Percentiles rank a stretch among this genome's conserved stretches.
phyloP scores from a whole-genome alignment of 306 rosid species.

The Potentilla sterilis region DNA sequence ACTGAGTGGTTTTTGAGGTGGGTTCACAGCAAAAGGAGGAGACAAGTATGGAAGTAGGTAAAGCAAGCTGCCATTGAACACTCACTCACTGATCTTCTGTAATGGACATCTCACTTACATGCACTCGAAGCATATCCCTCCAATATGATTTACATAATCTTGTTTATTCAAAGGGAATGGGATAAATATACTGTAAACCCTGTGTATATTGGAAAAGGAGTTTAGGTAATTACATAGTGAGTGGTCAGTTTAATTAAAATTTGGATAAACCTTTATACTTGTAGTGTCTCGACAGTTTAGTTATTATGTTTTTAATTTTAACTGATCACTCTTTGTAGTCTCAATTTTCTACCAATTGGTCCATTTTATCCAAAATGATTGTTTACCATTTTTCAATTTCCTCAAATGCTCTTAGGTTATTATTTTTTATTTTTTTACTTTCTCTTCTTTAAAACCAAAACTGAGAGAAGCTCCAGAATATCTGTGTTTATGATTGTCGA shows the following conservation, averaged over 20 bases:
- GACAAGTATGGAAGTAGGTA: constrained; percentile 56
- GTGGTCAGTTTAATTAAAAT: not conserved
- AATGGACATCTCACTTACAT: constrained; percentile 65
- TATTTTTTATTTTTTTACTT: no score
- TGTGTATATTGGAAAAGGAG: not conserved
- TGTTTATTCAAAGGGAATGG: not conserved
- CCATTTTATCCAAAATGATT: no score
- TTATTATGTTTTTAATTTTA: no score
- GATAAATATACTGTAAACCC: not conserved
- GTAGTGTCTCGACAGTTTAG: no score
- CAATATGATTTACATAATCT: not conserved
- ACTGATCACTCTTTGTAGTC: no score
- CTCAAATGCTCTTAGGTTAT: no score
- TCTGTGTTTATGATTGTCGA: no score
- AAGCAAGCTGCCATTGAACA: constrained; percentile 36
- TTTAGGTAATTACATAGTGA: not conserved
- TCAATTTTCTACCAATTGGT: no score
- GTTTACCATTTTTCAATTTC: no score
- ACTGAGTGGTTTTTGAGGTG: constrained; percentile 57
- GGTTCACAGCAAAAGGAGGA: constrained; percentile 39
- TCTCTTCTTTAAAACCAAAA: no score
- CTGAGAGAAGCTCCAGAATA: no score
- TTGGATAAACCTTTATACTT: no score
- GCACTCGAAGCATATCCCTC: constrained; percentile 27
- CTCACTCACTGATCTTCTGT: constrained; percentile 20